Base-by-base conservation (phyloP, 2,329 filamentous ascomycete species). In the Nigrograna mackinnonii region DNA sequence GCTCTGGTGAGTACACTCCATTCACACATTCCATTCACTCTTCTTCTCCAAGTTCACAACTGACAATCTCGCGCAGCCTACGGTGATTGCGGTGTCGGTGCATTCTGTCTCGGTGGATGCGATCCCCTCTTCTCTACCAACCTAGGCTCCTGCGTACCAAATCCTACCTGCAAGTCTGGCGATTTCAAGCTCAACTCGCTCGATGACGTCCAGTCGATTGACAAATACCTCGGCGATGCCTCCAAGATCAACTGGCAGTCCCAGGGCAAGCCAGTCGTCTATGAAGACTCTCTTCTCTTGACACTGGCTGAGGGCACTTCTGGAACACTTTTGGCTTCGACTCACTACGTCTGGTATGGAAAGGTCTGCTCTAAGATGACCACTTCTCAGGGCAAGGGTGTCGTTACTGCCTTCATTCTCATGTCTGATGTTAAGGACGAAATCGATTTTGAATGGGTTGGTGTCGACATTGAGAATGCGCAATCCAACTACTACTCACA, bases 401-500 rank as follows among this genome's bases (percentile, higher is more conserved):
- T 99, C 17, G 87, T 99, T n/a, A 95, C 91, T 2, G 92, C 91
- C 21, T 99, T 99, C 67, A 99, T 99, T 67, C 77, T 97, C 63
- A 83, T 96, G 70, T 91, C 88, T 24, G 92, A 97, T 62, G 87
- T 95, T 62, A 95, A 96, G 79, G 94, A 99, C 64, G 94, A 99
- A 72, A 96, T 99, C 60, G 94, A 99, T 74, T 97, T 90, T 67
- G 94, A 99, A 69, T 97, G 87, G 67, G 81, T 99, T 41, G 94
- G 94, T 53, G 80, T 80, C 33, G 89, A 96, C 62, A 76, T 95
- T 49, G 64, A 76, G 35, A 81, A 79, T 49, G 89, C 87, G 14
- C 91, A 99, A 76, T 94, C 91, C 66, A 99, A 99, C 76, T 99
- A 85, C 77, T 99, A 96, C 74, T 96, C 87, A 74, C 91, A 96